phyloP scores from a whole-genome alignment of 2,329 filamentous ascomycete genomes.

The Bipolaris zeicola region DNA sequence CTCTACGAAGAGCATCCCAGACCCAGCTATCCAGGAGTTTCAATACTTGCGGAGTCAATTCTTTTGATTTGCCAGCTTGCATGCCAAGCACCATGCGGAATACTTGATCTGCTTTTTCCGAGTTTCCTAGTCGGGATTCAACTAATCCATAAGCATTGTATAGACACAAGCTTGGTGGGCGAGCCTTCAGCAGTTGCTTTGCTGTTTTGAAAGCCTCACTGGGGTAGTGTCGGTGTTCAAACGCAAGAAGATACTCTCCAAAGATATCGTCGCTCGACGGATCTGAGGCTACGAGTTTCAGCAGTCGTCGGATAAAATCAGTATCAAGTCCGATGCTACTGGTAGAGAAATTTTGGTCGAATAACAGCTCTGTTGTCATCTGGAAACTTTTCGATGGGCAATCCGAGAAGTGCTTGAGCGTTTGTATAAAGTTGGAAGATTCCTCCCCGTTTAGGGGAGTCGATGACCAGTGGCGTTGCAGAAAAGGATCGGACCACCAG shows the following conservation, averaged over 20 bases:
- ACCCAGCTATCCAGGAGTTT: constrained; percentile 64
- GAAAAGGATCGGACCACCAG: constrained; percentile 61
- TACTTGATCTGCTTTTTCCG: constrained; percentile 65
- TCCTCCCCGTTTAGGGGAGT: constrained; percentile 12
- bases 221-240: constrained; percentile 64
- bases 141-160: constrained; percentile 82
- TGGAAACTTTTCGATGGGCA: constrained; percentile 22
- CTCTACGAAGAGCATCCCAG: constrained; percentile 67
- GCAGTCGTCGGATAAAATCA: constrained; percentile 39
- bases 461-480: constrained; percentile 47
- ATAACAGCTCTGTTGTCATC: constrained; percentile 34
- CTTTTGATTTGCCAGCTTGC: constrained; percentile 55
- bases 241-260: constrained; percentile 71
- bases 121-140: constrained; percentile 65
- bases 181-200: constrained; percentile 73
- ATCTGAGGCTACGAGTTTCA: constrained; percentile 63
- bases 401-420: constrained; percentile 13
- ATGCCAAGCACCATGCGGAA: constrained; percentile 70
- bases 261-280: constrained; percentile 54
- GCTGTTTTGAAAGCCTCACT: constrained; percentile 68
- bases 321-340: constrained; percentile 11
- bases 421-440: constrained; percentile 4
- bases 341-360: constrained; percentile 31
- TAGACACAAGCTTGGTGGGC: constrained; percentile 66
- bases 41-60: constrained; percentile 54